Evolutionary conservation across 2,329 filamentous ascomycete genomes (phyloP).

Genomic region (Calonectria crousiana): DNA sequence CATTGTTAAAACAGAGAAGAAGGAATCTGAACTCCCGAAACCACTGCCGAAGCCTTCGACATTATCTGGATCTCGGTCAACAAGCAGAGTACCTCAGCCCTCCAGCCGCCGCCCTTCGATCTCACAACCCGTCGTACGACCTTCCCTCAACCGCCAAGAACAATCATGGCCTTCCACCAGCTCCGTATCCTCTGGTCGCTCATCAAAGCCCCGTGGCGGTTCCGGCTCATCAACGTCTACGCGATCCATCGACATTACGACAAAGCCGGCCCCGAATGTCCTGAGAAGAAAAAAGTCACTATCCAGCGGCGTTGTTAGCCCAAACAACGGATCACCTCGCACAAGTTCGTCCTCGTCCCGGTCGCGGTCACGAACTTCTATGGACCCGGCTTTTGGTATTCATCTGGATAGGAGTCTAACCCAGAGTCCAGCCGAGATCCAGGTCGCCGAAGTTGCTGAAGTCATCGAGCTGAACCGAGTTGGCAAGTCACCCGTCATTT

Average conservation of each 20-base stretch:
- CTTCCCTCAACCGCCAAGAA: slow-evolving; percentile 53
- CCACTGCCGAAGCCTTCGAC: slow-evolving; percentile 30
- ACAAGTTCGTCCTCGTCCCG: slow-evolving; percentile 59
- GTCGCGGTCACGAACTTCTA: slow-evolving; percentile 51
- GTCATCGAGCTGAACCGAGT: slow-evolving; percentile 54
- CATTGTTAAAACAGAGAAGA: slow-evolving; percentile 36
- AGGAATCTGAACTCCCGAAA: slow-evolving; percentile 36
- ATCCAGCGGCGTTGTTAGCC: slow-evolving; percentile 51
- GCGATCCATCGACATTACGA: slow-evolving; percentile 48
- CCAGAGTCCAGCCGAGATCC: slow-evolving; percentile 59
- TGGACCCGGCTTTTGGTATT: slow-evolving; percentile 50
- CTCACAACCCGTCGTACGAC: slow-evolving; percentile 38
- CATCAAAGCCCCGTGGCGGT: slow-evolving; percentile 48
- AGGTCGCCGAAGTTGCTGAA: slow-evolving; percentile 56
- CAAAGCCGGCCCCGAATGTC: slow-evolving; percentile 55
- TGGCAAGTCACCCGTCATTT: slow-evolving; percentile 60
- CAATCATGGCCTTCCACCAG: slow-evolving; percentile 57
- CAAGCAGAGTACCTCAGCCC: slow-evolving; percentile 40
- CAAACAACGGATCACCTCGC: slow-evolving; percentile 52
- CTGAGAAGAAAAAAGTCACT: slow-evolving; percentile 64
- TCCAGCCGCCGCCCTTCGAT: slow-evolving; percentile 40
- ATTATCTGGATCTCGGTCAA: slow-evolving; percentile 31
- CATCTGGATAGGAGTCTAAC: slow-evolving; percentile 57
- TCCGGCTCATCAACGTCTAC: slow-evolving; percentile 51
- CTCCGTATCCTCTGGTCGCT: slow-evolving; percentile 48